Evolutionary conservation across 1,139 yeast species (phyloP), one percentile per base, ranked within the genome.

Genomic region (Candida sp.): DNA sequence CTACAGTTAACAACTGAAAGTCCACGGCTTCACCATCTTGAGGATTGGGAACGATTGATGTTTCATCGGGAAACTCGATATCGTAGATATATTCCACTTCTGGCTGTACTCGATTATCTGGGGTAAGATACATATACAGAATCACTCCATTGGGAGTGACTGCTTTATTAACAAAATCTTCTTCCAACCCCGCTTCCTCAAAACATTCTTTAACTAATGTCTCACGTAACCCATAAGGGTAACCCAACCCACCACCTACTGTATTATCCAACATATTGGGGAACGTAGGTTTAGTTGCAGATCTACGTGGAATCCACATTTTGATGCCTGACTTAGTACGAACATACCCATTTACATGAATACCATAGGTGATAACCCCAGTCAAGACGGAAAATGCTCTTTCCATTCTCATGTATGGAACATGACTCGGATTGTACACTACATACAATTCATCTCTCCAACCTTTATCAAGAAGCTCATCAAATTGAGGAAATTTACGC

Each of bases 221-320:
- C 40, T 88, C 96, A 58, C 72, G 68, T 2, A 84, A 66, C 0
- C 93, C 90, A 52, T 80, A 70, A 0, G 96, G 97, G 57, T 84
- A 75, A 0, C 96, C 97, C 21, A 93, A 60, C 0, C 99, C 99
- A 1, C 99, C 99, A 0, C 97, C 99, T 5, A 93, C 88, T 1
- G 95, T 88, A 58, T 91, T 93, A 61, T 93, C 99, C 37, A 90
- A 74, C 87, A 81, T 85, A 0, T 88, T 86, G 0, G 99, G 98
- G 66, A 81, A 90, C 0, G 98, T 93, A 15, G 87, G 84, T 58
- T 93, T 93, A 1, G 81, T 74, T 11, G 69, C 59, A 0, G 97
- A 77, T 51, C 99, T 71, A 48, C 88, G 70, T 0, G 99, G 97
- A 4, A 91, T 75, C 98, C 98, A 93, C 45, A 93, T 56, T 54